Base-by-base conservation (phyloP, 73 alveolate genomes). In the Paramecium sexaurelia region DNA sequence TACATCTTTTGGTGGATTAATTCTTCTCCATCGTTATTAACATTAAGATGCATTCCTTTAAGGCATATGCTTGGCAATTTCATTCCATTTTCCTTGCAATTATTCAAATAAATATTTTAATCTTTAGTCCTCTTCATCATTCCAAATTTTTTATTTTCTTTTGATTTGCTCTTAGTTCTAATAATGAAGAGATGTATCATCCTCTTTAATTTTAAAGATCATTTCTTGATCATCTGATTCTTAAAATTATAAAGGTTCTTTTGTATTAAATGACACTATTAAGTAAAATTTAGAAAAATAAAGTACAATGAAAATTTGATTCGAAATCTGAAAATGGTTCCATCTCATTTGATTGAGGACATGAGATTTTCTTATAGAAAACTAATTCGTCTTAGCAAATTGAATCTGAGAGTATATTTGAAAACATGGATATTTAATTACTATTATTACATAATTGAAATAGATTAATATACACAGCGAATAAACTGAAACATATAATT, bases 11-110 rank as follows among this genome's bases (percentile, higher is more conserved):
- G 93, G 93, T 56, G 75, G 75, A 29, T 67, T 41, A 32, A 87
- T 87, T 37, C 93, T 47, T 37, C 83, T 55, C 94, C 94, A 88
- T 36, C 91, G 33, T 75, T 88, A 7, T 9, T 83, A 17, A 57
- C 94, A 88, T 22, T 88, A 82, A 15, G 89, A 69, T 8, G 55
- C 55, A 24, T 71, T 88, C 83, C 94, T 66, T 19, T 82, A 47
- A 41, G 91, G 85, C 40, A 88, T 88, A 45, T 67, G 19, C 1
- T 83, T 84, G 5, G 91, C 94, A 37, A 88, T 71, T 43, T 69
- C 35, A 68, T 27, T 69, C 94, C 94, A 88, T 10, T 88, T 37
- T 41, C 73, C 73, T 24, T 15, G 2, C 4, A 0, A 78, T 61
- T 61, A 19, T 4, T 3, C 20, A 22, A 22, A 29, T 32, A 22